Conservation (phyloP, 306 rosid species). For the Pueraria montana region DNA sequence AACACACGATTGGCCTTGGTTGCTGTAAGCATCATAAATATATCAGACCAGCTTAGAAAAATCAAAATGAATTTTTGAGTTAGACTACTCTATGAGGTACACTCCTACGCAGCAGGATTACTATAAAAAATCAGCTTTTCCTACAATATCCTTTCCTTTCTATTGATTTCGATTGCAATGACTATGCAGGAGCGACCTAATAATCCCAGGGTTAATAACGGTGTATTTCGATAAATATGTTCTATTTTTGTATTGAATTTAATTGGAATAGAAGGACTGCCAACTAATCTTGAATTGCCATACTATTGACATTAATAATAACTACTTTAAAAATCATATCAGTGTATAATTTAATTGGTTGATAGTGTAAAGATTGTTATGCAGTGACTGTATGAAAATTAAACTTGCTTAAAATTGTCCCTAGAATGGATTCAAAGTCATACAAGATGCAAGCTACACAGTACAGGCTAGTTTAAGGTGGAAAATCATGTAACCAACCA, state of each 20-base stretch:
- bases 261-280: neutral
- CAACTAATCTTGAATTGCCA: neutral
- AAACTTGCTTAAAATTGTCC: neutral
- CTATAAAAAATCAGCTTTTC: neutral
- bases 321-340: no score
- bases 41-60: neutral
- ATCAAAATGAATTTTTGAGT: neutral
- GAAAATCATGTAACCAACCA: neutral
- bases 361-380: no score
- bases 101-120: neutral
- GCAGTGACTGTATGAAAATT: neutral
- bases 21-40: constrained; percentile 64
- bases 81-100: neutral
- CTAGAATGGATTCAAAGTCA: no score
- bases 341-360: no score
- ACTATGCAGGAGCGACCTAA: neutral
- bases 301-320: neutral
- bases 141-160: neutral
- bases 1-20: constrained; percentile 88
- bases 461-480: no score
- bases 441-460: no score
- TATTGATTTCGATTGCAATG: neutral
- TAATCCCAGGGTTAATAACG: neutral
- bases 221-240: neutral
- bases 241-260: neutral